phyloP scores from a whole-genome alignment of 305 asterid genomes.

The Fraxinus albicans region DNA sequence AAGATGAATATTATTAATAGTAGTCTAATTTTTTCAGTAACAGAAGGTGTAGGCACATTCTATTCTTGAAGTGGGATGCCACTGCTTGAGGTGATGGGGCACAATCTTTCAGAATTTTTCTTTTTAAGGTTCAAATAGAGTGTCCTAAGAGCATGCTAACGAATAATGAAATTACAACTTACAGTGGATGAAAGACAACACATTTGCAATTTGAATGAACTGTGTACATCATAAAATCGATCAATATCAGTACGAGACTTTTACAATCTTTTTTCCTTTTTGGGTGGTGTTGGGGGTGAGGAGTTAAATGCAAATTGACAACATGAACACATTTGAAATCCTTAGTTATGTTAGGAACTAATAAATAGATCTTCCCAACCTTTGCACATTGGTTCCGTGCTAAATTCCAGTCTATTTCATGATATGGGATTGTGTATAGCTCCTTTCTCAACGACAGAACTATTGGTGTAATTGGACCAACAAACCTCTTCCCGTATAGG shows the following conservation, averaged over 20 bases:
- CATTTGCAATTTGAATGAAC: neutral
- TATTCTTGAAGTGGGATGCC: neutral
- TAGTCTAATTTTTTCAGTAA: neutral
- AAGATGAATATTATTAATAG: neutral
- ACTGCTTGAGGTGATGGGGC: neutral
- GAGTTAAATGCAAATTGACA: neutral
- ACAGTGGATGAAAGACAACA: neutral
- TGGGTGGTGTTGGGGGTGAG: neutral
- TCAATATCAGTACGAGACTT: neutral
- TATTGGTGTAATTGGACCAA: constrained; percentile 86
- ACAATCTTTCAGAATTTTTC: neutral
- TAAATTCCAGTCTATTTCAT: constrained; percentile 77
- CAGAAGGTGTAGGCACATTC: neutral
- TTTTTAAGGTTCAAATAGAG: neutral
- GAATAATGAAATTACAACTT: neutral
- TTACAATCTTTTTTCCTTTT: neutral
- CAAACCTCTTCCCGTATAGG: constrained; percentile 81
- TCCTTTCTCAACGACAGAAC: constrained; percentile 88
- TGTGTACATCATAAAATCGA: neutral
- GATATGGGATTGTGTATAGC: constrained; percentile 71
- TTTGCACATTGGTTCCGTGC: constrained; percentile 94
- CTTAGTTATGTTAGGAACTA: neutral
- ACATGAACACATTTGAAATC: neutral
- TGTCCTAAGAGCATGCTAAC: neutral
- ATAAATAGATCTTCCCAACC: constrained; percentile 48